Evolutionary conservation across 768 basidiomycete genomes (phyloP).

Genomic region (Boletellus ananas): DNA sequence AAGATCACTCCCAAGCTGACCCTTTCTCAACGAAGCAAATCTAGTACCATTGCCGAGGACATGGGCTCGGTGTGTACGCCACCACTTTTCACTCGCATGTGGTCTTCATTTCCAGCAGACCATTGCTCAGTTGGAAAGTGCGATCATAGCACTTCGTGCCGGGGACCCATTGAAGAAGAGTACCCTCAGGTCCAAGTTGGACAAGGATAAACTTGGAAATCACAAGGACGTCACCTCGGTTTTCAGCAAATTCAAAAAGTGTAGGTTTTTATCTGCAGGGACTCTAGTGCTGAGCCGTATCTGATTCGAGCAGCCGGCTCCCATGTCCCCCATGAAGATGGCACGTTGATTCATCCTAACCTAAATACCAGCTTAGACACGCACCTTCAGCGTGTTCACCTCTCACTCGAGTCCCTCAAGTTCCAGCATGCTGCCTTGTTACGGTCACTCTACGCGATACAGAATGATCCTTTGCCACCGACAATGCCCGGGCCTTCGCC

Average conservation of each 20-base stretch:
- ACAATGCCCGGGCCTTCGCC: slow-evolving; percentile 32
- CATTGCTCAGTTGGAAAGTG: slow-evolving; percentile 55
- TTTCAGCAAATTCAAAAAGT: slow-evolving; percentile 62
- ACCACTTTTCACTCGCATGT: neutral
- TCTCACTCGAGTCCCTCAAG: slow-evolving; percentile 52
- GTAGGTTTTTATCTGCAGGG: slow-evolving; percentile 31
- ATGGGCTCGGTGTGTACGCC: slow-evolving; percentile 54
- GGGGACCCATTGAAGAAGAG: slow-evolving; percentile 36
- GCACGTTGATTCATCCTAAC: slow-evolving; percentile 14
- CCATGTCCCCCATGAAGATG: slow-evolving; percentile 27
- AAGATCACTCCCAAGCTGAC: slow-evolving; percentile 39
- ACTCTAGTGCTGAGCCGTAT: slow-evolving; percentile 1
- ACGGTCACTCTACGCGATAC: slow-evolving; percentile 38
- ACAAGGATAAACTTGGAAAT: slow-evolving; percentile 43
- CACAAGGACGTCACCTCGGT: slow-evolving; percentile 32
- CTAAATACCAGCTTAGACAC: slow-evolving; percentile 16
- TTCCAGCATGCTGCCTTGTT: slow-evolving; percentile 53
- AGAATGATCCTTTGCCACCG: slow-evolving; percentile 27
- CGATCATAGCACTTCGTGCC: slow-evolving; percentile 42
- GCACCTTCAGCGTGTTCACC: slow-evolving; percentile 42
- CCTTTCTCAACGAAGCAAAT: slow-evolving; percentile 46
- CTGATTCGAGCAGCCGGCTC: slow-evolving; percentile 15
- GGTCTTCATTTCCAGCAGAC: slow-evolving; percentile 37
- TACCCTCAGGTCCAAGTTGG: slow-evolving; percentile 35
- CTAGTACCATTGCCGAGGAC: slow-evolving; percentile 55